These are phyloP conservation scores for Thuja plicata DNA, from an alignment of 83 land plant species.

Conservation along the genomic window DNA sequence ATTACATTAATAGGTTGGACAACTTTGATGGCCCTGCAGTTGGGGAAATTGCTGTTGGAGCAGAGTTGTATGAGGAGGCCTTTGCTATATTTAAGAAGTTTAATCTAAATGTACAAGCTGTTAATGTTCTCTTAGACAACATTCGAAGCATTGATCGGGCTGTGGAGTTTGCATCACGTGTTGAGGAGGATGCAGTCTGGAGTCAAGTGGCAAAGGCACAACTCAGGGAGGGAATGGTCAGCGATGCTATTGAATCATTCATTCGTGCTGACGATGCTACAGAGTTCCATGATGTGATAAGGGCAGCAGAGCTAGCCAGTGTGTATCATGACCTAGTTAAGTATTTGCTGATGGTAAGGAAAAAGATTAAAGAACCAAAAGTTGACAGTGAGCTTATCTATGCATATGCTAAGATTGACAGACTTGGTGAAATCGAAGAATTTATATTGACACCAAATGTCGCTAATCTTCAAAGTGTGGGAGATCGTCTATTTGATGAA, in stretches of 20 bases:
- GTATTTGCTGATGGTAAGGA: conserved; percentile 94
- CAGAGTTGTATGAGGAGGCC: conserved; percentile 92
- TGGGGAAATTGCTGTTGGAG: conserved; percentile 97
- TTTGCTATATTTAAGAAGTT: conserved; percentile 98
- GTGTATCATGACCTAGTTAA: conserved; percentile 90
- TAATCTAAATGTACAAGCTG: conserved; percentile 90
- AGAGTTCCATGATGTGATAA: conserved; percentile 83
- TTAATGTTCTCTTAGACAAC: conserved; percentile 93
- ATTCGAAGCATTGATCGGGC: conserved; percentile 89
- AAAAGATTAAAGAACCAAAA: conserved; percentile 86
- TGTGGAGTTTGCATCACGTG: conserved; percentile 96
- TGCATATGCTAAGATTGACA: conserved; percentile 96
- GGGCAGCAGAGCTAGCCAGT: conserved; percentile 68
- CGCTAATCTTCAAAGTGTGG: conserved; percentile 95
- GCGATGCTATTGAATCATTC: conserved; percentile 98
- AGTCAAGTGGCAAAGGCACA: conserved; percentile 99
- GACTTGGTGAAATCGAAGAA: conserved; percentile 91
- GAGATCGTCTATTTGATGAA: conserved; percentile 94
- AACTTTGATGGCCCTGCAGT: conserved; percentile 99
- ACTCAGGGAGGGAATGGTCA: conserved; percentile 86
- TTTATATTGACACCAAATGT: conserved; percentile 95
- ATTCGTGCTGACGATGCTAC: conserved; percentile 97
- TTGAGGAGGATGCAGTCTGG: conserved; percentile 99
- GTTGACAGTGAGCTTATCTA: conserved; percentile 95
- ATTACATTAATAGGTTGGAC: conserved; percentile 89